Conservation (phyloP, 208 protist species). For the Trypanosoma platydactyli region DNA sequence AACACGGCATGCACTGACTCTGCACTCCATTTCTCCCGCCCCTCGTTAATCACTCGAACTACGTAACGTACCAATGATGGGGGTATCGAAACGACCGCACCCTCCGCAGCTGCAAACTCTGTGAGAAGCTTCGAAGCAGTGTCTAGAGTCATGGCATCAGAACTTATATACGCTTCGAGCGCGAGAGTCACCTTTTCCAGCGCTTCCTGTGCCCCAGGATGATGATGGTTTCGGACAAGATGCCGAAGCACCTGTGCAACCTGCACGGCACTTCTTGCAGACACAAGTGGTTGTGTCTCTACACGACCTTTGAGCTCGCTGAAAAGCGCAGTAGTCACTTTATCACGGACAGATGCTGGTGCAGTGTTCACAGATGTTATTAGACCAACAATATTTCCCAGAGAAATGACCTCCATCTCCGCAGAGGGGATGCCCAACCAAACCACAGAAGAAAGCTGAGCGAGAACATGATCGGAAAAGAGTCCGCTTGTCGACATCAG, state of each 20-base stretch:
- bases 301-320: slow-evolving; percentile 22
- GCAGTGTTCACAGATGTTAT: slow-evolving; percentile 17
- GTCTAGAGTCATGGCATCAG: slow-evolving; percentile 20
- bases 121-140: slow-evolving; percentile 21
- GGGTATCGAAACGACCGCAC: background rate
- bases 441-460: slow-evolving; percentile 15
- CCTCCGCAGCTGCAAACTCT: slow-evolving; percentile 17
- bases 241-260: slow-evolving; percentile 17
- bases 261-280: slow-evolving; percentile 17
- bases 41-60: slow-evolving; percentile 24
- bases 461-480: slow-evolving; percentile 11
- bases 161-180: slow-evolving; percentile 16
- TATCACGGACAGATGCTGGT: slow-evolving; percentile 13
- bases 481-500: background rate
- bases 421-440: slow-evolving; percentile 20
- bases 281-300: slow-evolving; percentile 14
- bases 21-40: slow-evolving; percentile 28
- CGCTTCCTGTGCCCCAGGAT: background rate
- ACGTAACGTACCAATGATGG: slow-evolving; percentile 19
- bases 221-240: slow-evolving; percentile 3
- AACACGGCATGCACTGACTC: slow-evolving; percentile 25
- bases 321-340: background rate
- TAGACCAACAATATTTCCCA: slow-evolving; percentile 28
- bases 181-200: background rate
- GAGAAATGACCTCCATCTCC: slow-evolving; percentile 24